Conservation (phyloP, 768 basidiomycete species). For the Panaeolus papilionaceus region DNA sequence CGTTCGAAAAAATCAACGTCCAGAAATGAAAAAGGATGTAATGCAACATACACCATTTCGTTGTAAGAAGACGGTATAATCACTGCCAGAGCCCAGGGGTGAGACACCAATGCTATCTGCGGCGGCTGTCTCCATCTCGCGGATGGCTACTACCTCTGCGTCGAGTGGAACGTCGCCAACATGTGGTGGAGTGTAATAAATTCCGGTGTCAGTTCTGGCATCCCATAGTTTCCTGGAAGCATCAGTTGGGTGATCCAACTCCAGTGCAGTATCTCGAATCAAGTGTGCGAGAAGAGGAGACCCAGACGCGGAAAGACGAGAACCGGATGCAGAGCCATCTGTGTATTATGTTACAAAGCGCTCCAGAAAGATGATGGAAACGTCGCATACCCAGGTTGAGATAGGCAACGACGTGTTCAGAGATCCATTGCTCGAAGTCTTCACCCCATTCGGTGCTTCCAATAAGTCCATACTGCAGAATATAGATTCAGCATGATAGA, state of each 20-base stretch:
- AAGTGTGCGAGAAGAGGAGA: conserved; percentile 88
- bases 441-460: conserved; percentile 95
- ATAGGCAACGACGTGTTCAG: conserved; percentile 82
- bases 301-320: conserved; percentile 58
- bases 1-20: conserved; percentile 1
- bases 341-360: not conserved
- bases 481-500: not conserved
- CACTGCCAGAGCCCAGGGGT: conserved; percentile 82
- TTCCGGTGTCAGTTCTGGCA: conserved; percentile 65
- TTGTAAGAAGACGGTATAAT: conserved; percentile 92
- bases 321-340: conserved; percentile 61
- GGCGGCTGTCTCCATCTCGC: conserved; percentile 46
- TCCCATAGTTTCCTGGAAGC: conserved; percentile 78
- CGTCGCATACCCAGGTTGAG: conserved; percentile 69
- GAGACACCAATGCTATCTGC: conserved; percentile 44
- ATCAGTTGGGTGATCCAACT: conserved; percentile 76
- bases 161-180: conserved; percentile 26
- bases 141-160: conserved; percentile 35
- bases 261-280: conserved; percentile 68
- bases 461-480: conserved; percentile 59
- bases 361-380: not conserved
- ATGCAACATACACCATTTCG: conserved; percentile 47
- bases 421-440: conserved; percentile 87
- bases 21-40: not conserved
- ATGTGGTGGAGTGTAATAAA: conserved; percentile 40